These are phyloP conservation scores for Cymbopogon flexuosus DNA, from an alignment of 202 grass and related monocot genomes.

Conservation along the genomic window DNA sequence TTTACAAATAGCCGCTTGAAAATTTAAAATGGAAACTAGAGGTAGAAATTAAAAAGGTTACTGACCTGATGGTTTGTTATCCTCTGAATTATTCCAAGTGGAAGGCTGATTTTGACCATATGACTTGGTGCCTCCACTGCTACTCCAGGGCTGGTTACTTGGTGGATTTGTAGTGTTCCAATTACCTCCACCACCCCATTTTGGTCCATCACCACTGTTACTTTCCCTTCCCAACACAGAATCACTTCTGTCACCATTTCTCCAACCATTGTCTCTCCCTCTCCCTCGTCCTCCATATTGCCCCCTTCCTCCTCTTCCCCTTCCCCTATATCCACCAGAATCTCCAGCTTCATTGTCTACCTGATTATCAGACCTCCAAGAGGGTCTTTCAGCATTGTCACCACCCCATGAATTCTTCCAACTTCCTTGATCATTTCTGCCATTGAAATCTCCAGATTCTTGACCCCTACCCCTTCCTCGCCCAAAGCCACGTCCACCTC, in stretches of 20 bases:
- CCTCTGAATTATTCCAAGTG: conserved; percentile 33
- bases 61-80: conserved; percentile 42
- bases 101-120: conserved; percentile 37
- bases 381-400: conserved; percentile 39
- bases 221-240: conserved; percentile 43
- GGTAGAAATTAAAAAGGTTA: conserved; percentile 1
- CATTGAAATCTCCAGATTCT: conserved; percentile 32
- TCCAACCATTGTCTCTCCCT: conserved; percentile 49
- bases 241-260: conserved; percentile 32
- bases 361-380: conserved; percentile 40
- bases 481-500: conserved; percentile 45
- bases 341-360: conserved; percentile 36
- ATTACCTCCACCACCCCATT: conserved; percentile 46
- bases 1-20: background rate
- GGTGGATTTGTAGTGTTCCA: conserved; percentile 39
- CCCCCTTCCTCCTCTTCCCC: conserved; percentile 53
- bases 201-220: conserved; percentile 32
- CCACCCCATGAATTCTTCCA: conserved; percentile 36
- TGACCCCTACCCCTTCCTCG: conserved; percentile 39
- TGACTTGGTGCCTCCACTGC: conserved; percentile 31
- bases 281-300: conserved; percentile 45
- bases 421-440: conserved; percentile 38
- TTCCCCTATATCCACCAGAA: conserved; percentile 47
- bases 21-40: background rate
- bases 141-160: conserved; percentile 22